These are phyloP conservation scores for Eimeria brunetti DNA, from an alignment of 169 alveolate genomes.

Conservation along the genomic window DNA sequence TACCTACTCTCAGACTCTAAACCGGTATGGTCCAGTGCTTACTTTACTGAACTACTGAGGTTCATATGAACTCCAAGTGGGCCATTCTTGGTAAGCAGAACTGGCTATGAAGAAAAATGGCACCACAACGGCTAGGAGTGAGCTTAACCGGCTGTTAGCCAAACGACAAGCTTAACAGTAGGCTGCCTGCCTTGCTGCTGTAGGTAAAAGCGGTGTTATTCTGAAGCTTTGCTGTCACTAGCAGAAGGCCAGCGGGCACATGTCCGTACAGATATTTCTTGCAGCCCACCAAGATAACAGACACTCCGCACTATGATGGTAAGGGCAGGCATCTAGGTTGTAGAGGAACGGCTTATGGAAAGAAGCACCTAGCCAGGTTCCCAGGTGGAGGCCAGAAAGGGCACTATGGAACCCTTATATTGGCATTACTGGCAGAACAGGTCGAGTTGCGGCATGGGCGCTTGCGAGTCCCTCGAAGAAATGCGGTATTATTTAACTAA, in stretches of 20 bases:
- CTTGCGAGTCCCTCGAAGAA: background rate
- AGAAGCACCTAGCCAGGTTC: background rate
- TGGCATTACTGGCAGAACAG: no score
- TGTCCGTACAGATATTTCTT: background rate
- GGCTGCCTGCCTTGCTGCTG: background rate
- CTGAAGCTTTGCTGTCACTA: background rate
- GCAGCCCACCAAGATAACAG: background rate
- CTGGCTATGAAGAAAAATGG: slow-evolving; percentile 93
- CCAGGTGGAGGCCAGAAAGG: background rate
- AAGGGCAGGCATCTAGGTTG: no score
- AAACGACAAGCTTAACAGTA: background rate
- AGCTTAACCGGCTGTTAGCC: background rate
- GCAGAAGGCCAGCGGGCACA: background rate
- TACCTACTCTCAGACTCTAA: slow-evolving; percentile 68
- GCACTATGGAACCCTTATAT: background rate
- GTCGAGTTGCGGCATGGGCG: background rate
- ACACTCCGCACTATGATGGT: background rate
- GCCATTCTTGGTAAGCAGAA: slow-evolving; percentile 95
- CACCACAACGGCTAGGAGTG: background rate
- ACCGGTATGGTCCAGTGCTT: slow-evolving; percentile 71
- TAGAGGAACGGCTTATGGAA: no score
- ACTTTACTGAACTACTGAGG: slow-evolving; percentile 84
- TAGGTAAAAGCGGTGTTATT: background rate
- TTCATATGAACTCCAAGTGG: slow-evolving; percentile 93
- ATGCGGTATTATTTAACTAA: no score